Percentiles rank a stretch among this genome's conserved stretches.
These are phyloP conservation scores for Lavandula angustifolia DNA, from an alignment of 257 asterid genomes.

Conservation along the genomic window DNA sequence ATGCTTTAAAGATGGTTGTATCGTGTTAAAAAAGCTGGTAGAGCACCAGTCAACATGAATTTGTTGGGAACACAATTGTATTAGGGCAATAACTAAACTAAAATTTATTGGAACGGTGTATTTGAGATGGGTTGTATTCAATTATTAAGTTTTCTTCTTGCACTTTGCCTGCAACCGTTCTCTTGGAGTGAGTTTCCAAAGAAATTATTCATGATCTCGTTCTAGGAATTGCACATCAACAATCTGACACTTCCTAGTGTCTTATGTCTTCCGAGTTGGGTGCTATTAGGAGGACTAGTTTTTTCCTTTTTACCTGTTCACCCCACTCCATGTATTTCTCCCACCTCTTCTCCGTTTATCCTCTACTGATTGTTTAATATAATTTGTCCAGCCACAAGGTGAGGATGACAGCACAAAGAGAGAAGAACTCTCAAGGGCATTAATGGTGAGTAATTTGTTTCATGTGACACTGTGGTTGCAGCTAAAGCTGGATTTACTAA, in stretches of 20 bases:
- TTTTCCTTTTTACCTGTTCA: background rate
- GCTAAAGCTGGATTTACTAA: constrained; percentile 26
- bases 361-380: constrained; percentile 34
- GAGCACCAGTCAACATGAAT: constrained; percentile 21
- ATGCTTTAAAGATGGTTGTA: constrained; percentile 14
- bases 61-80: constrained; percentile 16
- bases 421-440: constrained; percentile 80
- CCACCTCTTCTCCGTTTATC: too few relatives aligned
- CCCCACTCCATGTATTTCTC: background rate
- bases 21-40: constrained; percentile 14
- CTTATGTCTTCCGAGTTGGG: constrained; percentile 12
- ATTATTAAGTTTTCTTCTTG: constrained; percentile 6
- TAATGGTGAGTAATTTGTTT: constrained; percentile 65
- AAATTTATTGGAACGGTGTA: background rate
- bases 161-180: constrained; percentile 11
- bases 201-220: background rate
- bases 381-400: constrained; percentile 56
- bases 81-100: constrained; percentile 17
- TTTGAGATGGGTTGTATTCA: background rate
- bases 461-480: constrained; percentile 14
- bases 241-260: constrained; percentile 9
- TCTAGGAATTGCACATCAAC: constrained; percentile 20
- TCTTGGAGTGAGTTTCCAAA: background rate
- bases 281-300: constrained; percentile 19
- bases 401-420: constrained; percentile 65